Evolutionary conservation across 441 rosid genomes (phyloP).

Genomic region (Oxalis stricta): DNA sequence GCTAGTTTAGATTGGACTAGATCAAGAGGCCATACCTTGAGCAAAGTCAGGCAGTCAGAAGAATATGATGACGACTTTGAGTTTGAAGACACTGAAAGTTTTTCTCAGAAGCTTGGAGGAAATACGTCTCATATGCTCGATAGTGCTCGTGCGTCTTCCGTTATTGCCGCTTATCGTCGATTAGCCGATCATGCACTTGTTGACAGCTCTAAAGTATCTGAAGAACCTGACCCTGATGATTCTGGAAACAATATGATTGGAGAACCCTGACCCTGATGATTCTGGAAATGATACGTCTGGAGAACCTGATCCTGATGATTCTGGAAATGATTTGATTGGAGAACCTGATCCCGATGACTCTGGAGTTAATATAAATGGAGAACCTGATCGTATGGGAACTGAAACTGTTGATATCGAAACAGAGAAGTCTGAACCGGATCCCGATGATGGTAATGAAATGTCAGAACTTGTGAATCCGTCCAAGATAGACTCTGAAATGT

Average conservation of each 20-base stretch:
- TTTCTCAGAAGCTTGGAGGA: constrained; percentile 67
- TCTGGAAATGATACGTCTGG: constrained; percentile 11
- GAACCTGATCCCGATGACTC: constrained; percentile 30
- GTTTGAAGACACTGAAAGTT: constrained; percentile 15
- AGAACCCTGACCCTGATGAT: constrained; percentile 66
- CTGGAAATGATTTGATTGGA: constrained; percentile 10
- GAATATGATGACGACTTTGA: constrained; percentile 28
- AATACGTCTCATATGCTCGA: constrained; percentile 28
- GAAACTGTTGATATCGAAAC: too few species aligned
- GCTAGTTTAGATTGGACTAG: constrained; percentile 83
- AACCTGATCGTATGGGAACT: too few species aligned
- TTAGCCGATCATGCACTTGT: constrained; percentile 22
- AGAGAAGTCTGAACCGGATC: constrained; percentile 45
- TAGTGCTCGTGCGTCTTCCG: constrained; percentile 67
- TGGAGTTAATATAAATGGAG: constrained; percentile 9
- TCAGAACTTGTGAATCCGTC: not conserved
- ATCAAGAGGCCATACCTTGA: constrained; percentile 59
- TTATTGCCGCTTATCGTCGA: constrained; percentile 79
- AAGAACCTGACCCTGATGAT: constrained; percentile 46
- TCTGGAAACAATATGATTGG: constrained; percentile 11
- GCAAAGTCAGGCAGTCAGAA: constrained; percentile 19
- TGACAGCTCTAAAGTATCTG: constrained; percentile 15
- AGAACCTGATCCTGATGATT: constrained; percentile 29
- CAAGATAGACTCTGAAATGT: not conserved
- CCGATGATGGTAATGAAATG: constrained; percentile 20